Conservation (phyloP, 1,284 basidiomycete genomes). For the Apiotrichum siamense region DNA sequence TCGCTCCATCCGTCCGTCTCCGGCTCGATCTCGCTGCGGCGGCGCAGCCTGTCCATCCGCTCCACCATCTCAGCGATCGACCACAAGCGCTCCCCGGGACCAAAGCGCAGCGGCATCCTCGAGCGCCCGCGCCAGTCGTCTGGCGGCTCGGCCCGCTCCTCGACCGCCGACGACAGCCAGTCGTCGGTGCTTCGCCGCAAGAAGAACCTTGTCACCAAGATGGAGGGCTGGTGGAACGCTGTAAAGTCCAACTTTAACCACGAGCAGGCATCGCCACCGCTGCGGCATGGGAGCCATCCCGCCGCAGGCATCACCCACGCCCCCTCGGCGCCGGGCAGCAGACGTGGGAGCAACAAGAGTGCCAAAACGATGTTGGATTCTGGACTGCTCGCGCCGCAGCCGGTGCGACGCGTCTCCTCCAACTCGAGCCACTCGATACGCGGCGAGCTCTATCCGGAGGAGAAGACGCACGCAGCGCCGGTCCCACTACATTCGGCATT, state of each 20-base stretch:
- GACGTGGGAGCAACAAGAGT: slow-evolving; percentile 28
- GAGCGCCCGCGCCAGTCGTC: slow-evolving; percentile 34
- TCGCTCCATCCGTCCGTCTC: background rate
- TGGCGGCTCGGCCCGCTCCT: slow-evolving; percentile 21
- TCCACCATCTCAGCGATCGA: slow-evolving; percentile 33
- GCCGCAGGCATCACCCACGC: slow-evolving; percentile 16
- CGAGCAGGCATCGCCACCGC: slow-evolving; percentile 14
- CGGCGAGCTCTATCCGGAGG: slow-evolving; percentile 24
- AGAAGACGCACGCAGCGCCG: background rate
- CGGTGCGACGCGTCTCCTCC: slow-evolving; percentile 23
- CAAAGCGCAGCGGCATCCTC: slow-evolving; percentile 20
- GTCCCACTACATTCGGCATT: background rate
- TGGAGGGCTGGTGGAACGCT: slow-evolving; percentile 51
- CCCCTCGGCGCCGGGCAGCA: slow-evolving; percentile 34
- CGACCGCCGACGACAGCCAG: slow-evolving; percentile 1
- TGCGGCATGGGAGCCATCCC: slow-evolving; percentile 9
- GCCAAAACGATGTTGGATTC: slow-evolving; percentile 7
- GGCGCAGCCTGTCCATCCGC: slow-evolving; percentile 35
- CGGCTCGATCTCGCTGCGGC: slow-evolving; percentile 7
- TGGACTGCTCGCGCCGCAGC: slow-evolving; percentile 22
- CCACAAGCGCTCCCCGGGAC: slow-evolving; percentile 24
- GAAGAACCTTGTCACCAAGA: slow-evolving; percentile 47
- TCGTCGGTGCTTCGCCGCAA: slow-evolving; percentile 29
- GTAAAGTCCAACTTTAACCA: slow-evolving; percentile 47
- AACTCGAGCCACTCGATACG: slow-evolving; percentile 23